Conservation (phyloP, 352 stramenopile species). For the Globisporangium camurandrum region DNA sequence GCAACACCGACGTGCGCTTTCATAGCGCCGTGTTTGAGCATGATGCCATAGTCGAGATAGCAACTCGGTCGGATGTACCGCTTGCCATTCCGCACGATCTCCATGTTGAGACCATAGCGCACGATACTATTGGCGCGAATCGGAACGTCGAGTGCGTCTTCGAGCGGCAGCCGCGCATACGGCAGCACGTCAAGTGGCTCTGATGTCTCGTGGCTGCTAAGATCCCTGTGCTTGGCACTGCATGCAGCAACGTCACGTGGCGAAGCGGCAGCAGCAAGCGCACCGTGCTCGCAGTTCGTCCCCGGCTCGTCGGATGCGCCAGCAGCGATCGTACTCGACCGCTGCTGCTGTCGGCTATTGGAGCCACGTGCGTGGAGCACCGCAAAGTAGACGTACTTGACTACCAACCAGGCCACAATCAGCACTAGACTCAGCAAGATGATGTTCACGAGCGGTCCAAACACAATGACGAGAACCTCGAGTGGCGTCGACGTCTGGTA, state of each 20-base stretch:
- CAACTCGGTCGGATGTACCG: conserved; percentile 22
- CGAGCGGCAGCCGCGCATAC: conserved; percentile 17
- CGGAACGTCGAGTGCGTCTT: conserved; percentile 15
- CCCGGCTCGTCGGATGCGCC: not conserved
- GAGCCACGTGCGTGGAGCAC: not conserved
- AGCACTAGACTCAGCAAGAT: conserved; percentile 6
- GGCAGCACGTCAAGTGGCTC: no score
- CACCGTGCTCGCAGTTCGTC: not conserved
- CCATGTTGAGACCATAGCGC: conserved; percentile 18
- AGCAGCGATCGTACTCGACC: conserved; percentile 1
- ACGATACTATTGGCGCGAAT: conserved; percentile 20
- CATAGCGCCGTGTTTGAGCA: conserved; percentile 20
- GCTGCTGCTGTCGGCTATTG: no score
- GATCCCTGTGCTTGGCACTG: no score
- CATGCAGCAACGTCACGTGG: no score
- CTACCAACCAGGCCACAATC: not conserved
- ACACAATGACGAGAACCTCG: conserved; percentile 13
- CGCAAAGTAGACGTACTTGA: conserved; percentile 4
- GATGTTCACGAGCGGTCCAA: conserved; percentile 9
- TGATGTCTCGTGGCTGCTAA: no score
- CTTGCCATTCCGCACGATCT: conserved; percentile 17
- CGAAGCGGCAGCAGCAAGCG: no score
- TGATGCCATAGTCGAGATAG: conserved; percentile 27
- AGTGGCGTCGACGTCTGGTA: conserved; percentile 4
- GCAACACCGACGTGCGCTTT: conserved; percentile 3